Conservation (phyloP, 495 filamentous ascomycete genomes). For the Hyaloscypha finlandica region DNA sequence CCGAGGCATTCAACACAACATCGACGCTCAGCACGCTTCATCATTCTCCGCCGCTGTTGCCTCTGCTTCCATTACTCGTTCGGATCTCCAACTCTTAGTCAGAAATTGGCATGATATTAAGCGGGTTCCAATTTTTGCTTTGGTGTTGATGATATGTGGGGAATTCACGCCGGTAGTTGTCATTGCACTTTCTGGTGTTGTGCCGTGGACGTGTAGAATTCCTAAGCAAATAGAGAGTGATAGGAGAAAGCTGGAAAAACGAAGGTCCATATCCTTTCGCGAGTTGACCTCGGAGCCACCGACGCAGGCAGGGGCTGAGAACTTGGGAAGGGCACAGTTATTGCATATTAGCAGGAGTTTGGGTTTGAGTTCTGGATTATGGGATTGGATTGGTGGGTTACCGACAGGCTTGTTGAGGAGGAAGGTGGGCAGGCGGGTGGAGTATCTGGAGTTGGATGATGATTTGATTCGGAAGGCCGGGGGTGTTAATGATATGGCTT, state of each 20-base stretch:
- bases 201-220: slow-evolving; percentile 79
- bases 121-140: slow-evolving; percentile 72
- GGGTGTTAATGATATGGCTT: slow-evolving; percentile 51
- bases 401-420: slow-evolving; percentile 42
- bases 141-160: slow-evolving; percentile 75
- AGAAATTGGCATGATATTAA: slow-evolving; percentile 67
- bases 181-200: slow-evolving; percentile 63
- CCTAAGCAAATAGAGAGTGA: slow-evolving; percentile 69
- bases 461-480: slow-evolving; percentile 52
- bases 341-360: slow-evolving; percentile 38
- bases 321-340: slow-evolving; percentile 32
- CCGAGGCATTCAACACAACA: slow-evolving; percentile 37
- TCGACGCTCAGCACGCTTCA: neutral
- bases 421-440: slow-evolving; percentile 44
- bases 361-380: slow-evolving; percentile 46
- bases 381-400: slow-evolving; percentile 45
- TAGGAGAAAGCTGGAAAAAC: slow-evolving; percentile 47
- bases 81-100: slow-evolving; percentile 65
- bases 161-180: slow-evolving; percentile 82
- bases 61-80: slow-evolving; percentile 46
- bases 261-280: slow-evolving; percentile 46
- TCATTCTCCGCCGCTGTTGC: slow-evolving; percentile 37
- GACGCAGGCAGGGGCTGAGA: slow-evolving; percentile 13
- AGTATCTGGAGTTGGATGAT: slow-evolving; percentile 63
- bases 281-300: slow-evolving; percentile 27